These are phyloP conservation scores for Monotropa hypopitys DNA, from an alignment of 179 eudicot genomes.

Conservation along the genomic window DNA sequence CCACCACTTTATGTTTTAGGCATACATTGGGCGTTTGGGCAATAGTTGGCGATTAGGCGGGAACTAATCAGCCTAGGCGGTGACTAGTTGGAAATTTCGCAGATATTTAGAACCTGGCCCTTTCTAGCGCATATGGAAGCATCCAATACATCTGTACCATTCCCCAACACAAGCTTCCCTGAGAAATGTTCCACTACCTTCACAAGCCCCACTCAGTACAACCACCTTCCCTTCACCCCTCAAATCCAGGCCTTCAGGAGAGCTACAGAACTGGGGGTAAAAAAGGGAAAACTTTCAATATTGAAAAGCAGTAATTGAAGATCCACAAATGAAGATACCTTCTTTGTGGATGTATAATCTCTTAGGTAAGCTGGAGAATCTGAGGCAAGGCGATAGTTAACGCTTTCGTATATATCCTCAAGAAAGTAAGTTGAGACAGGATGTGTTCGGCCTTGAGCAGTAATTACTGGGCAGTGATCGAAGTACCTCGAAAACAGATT, in stretches of 20 bases:
- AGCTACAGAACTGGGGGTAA: neutral
- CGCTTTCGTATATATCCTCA: conserved; percentile 73
- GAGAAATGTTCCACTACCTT: neutral
- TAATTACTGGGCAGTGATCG: conserved; percentile 77
- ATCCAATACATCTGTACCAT: neutral
- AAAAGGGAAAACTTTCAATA: neutral
- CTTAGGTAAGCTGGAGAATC: conserved; percentile 81
- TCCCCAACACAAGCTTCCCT: neutral
- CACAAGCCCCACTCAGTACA: neutral
- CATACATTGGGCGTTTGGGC: too few relatives aligned
- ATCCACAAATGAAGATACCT: conserved; percentile 18
- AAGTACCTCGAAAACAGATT: conserved; percentile 77
- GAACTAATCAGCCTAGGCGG: too few relatives aligned
- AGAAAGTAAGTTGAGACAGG: conserved; percentile 76
- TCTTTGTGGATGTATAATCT: conserved; percentile 26
- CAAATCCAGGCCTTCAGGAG: neutral
- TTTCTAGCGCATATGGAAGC: neutral
- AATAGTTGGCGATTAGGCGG: too few relatives aligned
- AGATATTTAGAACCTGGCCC: neutral
- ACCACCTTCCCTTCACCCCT: neutral
- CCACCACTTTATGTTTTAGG: too few relatives aligned
- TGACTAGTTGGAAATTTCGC: too few relatives aligned
- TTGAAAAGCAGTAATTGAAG: neutral
- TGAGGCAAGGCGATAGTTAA: conserved; percentile 63
- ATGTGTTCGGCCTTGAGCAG: conserved; percentile 92